phyloP scores from a whole-genome alignment of 768 basidiomycete species.

The Sporobolomyces roseus region DNA sequence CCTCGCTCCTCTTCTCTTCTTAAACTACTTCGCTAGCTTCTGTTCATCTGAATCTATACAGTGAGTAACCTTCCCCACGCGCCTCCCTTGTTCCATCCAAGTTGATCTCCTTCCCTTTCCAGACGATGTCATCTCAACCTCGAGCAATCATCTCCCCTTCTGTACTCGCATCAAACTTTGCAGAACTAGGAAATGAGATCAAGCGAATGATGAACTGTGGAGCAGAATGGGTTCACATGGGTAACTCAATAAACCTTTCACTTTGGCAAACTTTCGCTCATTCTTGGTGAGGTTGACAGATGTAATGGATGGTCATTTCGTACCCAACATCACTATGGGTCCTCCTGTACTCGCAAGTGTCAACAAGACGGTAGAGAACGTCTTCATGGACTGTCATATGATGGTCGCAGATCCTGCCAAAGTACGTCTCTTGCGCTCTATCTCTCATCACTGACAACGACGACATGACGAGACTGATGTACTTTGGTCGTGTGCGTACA shows the following conservation, averaged over 20 bases:
- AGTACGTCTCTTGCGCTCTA: constrained; percentile 51
- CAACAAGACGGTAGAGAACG: constrained; percentile 77
- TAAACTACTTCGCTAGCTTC: too few species aligned
- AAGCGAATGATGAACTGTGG: constrained; percentile 87
- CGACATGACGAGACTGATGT: too few species aligned
- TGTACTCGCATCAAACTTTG: constrained; percentile 95
- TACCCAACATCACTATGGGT: constrained; percentile 99
- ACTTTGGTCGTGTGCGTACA: constrained; percentile 47
- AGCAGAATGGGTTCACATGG: constrained; percentile 98
- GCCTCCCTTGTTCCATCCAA: too few species aligned
- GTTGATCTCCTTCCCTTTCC: background rate
- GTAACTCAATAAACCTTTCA: constrained; percentile 51
- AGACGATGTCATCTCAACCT: constrained; percentile 9
- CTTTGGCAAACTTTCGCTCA: too few species aligned
- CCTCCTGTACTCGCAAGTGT: constrained; percentile 75
- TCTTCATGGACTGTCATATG: constrained; percentile 99
- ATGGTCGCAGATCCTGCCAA: constrained; percentile 93
- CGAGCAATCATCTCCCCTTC: constrained; percentile 86
- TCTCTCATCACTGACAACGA: background rate
- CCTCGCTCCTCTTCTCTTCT: too few species aligned
- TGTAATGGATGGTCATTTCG: constrained; percentile 99
- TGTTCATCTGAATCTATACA: too few species aligned
- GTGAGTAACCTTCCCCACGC: too few species aligned
- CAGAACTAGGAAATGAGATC: constrained; percentile 89
- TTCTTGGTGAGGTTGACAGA: too few species aligned